These are phyloP conservation scores for Candida morakotiae DNA, from an alignment of 805 yeast genomes.

Conservation along the genomic window DNA sequence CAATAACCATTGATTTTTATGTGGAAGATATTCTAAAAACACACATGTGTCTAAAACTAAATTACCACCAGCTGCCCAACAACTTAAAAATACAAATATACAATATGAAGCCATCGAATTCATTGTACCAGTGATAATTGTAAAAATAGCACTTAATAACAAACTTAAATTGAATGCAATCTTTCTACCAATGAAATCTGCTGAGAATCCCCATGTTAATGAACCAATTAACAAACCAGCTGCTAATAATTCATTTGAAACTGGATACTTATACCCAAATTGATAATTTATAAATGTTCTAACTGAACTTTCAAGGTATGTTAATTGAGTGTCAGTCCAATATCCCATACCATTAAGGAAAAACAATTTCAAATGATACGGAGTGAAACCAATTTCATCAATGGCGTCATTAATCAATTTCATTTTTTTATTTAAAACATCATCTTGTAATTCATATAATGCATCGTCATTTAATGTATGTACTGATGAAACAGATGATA, in stretches of 20 bases:
- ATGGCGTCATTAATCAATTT: slow-evolving; percentile 48
- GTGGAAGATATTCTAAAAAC: slow-evolving; percentile 51
- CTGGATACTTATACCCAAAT: slow-evolving; percentile 21
- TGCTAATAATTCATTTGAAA: slow-evolving; percentile 23
- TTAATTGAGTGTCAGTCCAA: slow-evolving; percentile 29
- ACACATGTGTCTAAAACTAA: slow-evolving; percentile 52
- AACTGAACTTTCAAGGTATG: slow-evolving; percentile 20
- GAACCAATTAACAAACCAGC: slow-evolving; percentile 51
- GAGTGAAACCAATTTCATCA: slow-evolving; percentile 51
- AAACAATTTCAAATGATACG: slow-evolving; percentile 31
- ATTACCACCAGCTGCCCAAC: slow-evolving; percentile 54
- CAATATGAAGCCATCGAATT: slow-evolving; percentile 46
- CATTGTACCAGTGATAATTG: slow-evolving; percentile 53
- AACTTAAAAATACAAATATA: slow-evolving; percentile 42
- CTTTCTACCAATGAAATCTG: slow-evolving; percentile 53
- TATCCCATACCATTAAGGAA: slow-evolving; percentile 36
- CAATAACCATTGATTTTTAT: slow-evolving; percentile 46
- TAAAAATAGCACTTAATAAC: slow-evolving; percentile 44
- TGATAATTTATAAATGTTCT: slow-evolving; percentile 23
- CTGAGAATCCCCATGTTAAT: slow-evolving; percentile 52
- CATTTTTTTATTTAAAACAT: slow-evolving; percentile 36
- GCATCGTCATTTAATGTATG: slow-evolving; percentile 9
- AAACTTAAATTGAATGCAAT: slow-evolving; percentile 49
- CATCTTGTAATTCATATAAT: slow-evolving; percentile 24
- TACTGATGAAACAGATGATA: slow-evolving; percentile 1